Base-by-base conservation (phyloP, 2,329 filamentous ascomycete genomes). In the Neonectria hederae region DNA sequence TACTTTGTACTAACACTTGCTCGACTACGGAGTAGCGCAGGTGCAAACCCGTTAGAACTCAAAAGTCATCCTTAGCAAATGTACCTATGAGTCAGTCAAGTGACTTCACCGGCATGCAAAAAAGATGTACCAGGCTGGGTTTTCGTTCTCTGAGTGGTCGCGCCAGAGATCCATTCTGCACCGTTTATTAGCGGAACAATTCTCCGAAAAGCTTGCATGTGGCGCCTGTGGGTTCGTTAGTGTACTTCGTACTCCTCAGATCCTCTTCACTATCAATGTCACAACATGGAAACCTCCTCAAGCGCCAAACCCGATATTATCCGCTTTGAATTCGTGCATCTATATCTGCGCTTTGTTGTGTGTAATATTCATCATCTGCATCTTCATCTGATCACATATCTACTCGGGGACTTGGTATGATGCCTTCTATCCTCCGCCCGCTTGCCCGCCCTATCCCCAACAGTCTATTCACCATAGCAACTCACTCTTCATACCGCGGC, bases 1-100 rank as follows among this genome's bases (percentile, higher is more conserved):
- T 54, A 54, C 51, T 22, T 51, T 35, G 40, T 43, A n/a, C n/a
- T 55, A 70, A 70, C 68, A 70, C 59, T 60, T 62, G 59, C 61
- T 62, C 63, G 57, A 62, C 22, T 48, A n/a, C n/a, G n/a, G n/a
- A n/a, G n/a, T n/a, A 56, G 38, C 17, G n/a, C 19, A 17, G 28
- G 26, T 46, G 38, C 49, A 43, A 38, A 54, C 43, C 54, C 55
- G 57, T 24, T 58, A 56, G 35, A 56, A 61, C 28, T 40, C 24
- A 42, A 40, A 40, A 40, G 21, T 40, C n/a, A n/a, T 13, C 9
- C 24, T 7, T 10, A 17, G 35, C 13, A 38, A 40, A 40, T 24
- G 14, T 17, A 24, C 6, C 2, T 28, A 22, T 54, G 57, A 60
- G 21, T 48, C 51, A 55, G 38, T 54, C 43, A 24, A 49, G 32